Percentiles rank a stretch among this genome's conserved stretches.
Evolutionary conservation across 495 filamentous ascomycete species (phyloP).

Genomic region (Penicillium cinerascens): DNA sequence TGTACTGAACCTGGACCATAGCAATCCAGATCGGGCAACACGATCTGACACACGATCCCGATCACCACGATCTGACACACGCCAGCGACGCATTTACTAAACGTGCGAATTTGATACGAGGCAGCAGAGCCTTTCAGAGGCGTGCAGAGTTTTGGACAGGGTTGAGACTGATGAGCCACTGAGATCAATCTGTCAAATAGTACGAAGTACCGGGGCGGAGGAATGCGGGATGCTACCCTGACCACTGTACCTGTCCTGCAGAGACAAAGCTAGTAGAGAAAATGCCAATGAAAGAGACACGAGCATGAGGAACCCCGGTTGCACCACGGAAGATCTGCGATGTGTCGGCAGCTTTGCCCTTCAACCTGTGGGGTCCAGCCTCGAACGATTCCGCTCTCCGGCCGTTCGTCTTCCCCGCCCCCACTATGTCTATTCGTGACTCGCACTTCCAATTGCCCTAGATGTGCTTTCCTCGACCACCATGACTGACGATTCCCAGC

Average conservation of each 20-base stretch:
- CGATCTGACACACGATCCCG: too few species aligned
- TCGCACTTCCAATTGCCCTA: background rate
- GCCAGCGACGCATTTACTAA: too few species aligned
- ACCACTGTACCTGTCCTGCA: background rate
- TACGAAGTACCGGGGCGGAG: background rate
- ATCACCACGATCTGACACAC: background rate
- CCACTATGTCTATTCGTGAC: constrained; percentile 6
- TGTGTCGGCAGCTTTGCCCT: constrained; percentile 22
- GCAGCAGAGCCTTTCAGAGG: too few species aligned
- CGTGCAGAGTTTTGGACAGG: too few species aligned
- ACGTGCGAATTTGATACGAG: too few species aligned
- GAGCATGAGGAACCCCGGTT: too few species aligned
- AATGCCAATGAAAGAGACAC: too few species aligned
- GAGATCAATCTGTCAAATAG: too few species aligned
- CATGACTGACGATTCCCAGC: background rate
- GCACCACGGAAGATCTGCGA: constrained; percentile 27
- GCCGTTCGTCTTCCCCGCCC: background rate
- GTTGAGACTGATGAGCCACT: too few species aligned
- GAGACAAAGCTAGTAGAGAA: background rate
- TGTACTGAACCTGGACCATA: too few species aligned
- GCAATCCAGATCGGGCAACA: too few species aligned
- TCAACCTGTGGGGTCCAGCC: constrained; percentile 3
- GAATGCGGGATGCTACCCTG: background rate
- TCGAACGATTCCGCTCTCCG: background rate
- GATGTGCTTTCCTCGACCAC: background rate